Percentiles rank a stretch among this genome's conserved stretches.
Evolutionary conservation across 192 early-diverging fungal species (phyloP).

Genomic region (Phycomyces blakesleeanus): DNA sequence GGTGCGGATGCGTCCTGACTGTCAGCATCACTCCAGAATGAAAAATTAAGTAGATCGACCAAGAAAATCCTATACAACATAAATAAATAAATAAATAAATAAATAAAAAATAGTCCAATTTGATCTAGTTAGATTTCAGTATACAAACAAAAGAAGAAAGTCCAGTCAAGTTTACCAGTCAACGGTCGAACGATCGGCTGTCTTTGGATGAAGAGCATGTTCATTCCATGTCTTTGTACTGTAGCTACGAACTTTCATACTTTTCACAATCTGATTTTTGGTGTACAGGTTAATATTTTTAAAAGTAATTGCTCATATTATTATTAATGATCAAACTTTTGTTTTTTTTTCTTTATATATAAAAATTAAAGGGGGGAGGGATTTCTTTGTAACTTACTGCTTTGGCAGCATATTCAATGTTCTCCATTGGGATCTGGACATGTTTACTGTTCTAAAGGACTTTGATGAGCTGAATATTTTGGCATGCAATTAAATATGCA

Average conservation of each 20-base stretch:
- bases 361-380: too few species aligned
- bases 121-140: too few species aligned
- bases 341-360: too few species aligned
- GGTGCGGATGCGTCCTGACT: slow-evolving; percentile 36
- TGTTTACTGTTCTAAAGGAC: slow-evolving; percentile 48
- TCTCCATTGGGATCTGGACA: slow-evolving; percentile 55
- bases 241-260: slow-evolving; percentile 59
- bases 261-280: slow-evolving; percentile 47
- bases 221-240: slow-evolving; percentile 59
- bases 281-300: too few species aligned
- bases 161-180: slow-evolving; percentile 42
- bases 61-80: slow-evolving; percentile 67
- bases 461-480: neutral
- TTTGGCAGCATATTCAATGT: slow-evolving; percentile 46
- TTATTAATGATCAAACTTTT: too few species aligned
- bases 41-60: slow-evolving; percentile 81
- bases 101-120: neutral
- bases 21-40: slow-evolving; percentile 75
- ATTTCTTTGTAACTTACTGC: too few species aligned
- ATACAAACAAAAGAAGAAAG: neutral
- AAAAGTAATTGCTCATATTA: too few species aligned
- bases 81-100: neutral
- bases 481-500: neutral
- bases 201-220: slow-evolving; percentile 61
- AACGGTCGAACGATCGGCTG: slow-evolving; percentile 49